Base-by-base conservation (phyloP, 1,284 basidiomycete species). In the Malassezia globosa region DNA sequence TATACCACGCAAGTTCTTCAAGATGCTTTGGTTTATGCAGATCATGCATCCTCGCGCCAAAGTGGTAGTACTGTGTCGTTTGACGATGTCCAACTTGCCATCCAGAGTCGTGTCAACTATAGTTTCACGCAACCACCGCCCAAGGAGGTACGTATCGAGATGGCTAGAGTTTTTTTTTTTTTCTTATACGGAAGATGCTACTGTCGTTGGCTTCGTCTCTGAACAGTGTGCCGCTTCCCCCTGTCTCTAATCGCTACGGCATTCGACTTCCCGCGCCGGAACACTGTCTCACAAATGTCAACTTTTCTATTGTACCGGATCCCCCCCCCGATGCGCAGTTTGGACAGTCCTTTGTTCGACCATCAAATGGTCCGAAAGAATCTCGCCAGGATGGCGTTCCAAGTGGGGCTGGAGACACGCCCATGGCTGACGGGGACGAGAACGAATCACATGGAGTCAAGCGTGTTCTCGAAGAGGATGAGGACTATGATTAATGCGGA, bases 201-300 rank as follows among this genome's bases (percentile, higher is more conserved):
- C 80, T 87, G 31, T 83, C 85, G 6, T 77, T 96, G 22, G 89
- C 94, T 1, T 81, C 86, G 4, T 84, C 89, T 70, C 84, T 90
- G 37, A 97, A 97, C 72, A 79, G 84, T 1, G 78, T 81, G 24
- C 87, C 92, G 0, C 79, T 97, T 4, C 92, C 92, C 3, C 76
- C 87, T 3, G 83, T 96, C 8, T 85, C 85, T n/a, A 92, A 96
- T 75, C 82, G 88, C 1, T 95, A 94, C 73, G 92, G 90, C 27
- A 80, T 96, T 39, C 82, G 89, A 18, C 76, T 96, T 18, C 92
- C 92, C 0, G 82, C 84, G 3, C 67, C 80, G 10, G 75, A 81
- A 22, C 87, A 95, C 34, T 84, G 87, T 48, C 78, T 97, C 29
- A 87, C 87, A 10, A 79, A 85, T 18, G 82, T 94, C 58, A 87